phyloP scores from a whole-genome alignment of 225 moss, liverwort and hornwort genomes.

The Pseudisothecium myosuroides region DNA sequence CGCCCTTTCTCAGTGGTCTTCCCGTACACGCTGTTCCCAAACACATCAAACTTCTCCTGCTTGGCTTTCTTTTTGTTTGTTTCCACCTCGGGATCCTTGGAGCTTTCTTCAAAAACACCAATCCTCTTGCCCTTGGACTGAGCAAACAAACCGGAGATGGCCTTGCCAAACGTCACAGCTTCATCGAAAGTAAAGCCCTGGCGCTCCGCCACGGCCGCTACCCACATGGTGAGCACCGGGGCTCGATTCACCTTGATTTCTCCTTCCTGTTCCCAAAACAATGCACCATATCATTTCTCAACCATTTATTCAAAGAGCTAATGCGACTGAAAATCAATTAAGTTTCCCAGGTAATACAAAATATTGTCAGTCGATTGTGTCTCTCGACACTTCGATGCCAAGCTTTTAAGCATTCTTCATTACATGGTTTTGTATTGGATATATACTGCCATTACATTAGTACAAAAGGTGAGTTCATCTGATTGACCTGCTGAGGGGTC shows the following conservation, averaged over 20 bases:
- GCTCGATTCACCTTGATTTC: constrained; percentile 52
- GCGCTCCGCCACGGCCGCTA: constrained; percentile 46
- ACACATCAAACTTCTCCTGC: constrained; percentile 47
- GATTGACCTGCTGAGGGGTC: not conserved
- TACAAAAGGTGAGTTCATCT: not conserved
- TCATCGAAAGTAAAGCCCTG: constrained; percentile 53
- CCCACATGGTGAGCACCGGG: constrained; percentile 56
- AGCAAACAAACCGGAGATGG: constrained; percentile 37
- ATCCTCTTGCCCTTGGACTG: constrained; percentile 42
- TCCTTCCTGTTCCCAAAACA: constrained; percentile 1
- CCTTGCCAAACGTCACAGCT: constrained; percentile 49
- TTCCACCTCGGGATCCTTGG: constrained; percentile 9
- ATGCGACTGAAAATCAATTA: not conserved
- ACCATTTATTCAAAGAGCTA: not conserved
- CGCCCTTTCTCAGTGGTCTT: constrained; percentile 44
- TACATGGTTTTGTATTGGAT: not conserved
- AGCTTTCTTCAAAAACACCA: constrained; percentile 16
- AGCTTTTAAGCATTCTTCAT: not conserved
- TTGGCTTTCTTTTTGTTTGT: constrained; percentile 23
- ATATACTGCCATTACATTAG: not conserved
- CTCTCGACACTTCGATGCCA: not conserved
- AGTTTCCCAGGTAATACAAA: not conserved
- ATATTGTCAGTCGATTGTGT: not conserved
- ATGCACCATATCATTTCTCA: not conserved
- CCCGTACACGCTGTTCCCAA: constrained; percentile 34